Base-by-base conservation (phyloP, 495 filamentous ascomycete genomes). In the Thozetella sp. region DNA sequence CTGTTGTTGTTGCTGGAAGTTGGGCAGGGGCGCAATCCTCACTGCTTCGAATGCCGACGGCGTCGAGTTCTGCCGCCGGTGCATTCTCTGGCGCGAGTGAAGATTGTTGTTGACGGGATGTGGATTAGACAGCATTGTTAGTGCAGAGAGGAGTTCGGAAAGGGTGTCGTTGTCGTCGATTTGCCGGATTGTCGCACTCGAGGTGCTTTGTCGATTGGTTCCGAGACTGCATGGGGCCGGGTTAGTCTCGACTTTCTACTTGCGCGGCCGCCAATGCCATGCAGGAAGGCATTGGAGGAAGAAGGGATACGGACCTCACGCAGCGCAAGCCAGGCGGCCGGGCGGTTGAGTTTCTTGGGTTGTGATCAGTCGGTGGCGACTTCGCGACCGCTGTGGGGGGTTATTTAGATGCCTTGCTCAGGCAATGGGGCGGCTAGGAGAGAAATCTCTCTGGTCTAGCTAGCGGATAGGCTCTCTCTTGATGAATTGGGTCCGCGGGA, bases 31-130 rank as follows among this genome's bases (percentile, higher is more conserved):
- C 53, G 76, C 73, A 67, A 86, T 83, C 81, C 89, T 88, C 58
- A 81, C 77, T 55, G 83, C 83, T 69, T 91, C 88, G 74, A 89
- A 90, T 64, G 81, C 83, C 58, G 85, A 84, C 58, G 93, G 92
- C 67, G 91, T 95, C 67, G 93, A 97, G 68, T 92, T 88, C 79
- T 94, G 92, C 72, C 93, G 90, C 70, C 91, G 86, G 76, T 96
- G 92, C 79, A 85, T 86, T 71, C 86, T 85, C 68, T 86, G 86
- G 74, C 88, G 88, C 65, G 80, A 77, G 63, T 90, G 86, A 75
- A 89, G 80, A 77, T 75, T 85, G 72, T 80, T 85, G 56, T 77
- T 77, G 11, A 62, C 57, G 19, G 69, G 58, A 57, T 66, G 61
- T 63, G 85, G 82, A 77, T 89, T 86, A 71, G 90, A 90, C 85